These are phyloP conservation scores for Symbiodinium natans DNA, from an alignment of 73 alveolate genomes.

Conservation along the genomic window DNA sequence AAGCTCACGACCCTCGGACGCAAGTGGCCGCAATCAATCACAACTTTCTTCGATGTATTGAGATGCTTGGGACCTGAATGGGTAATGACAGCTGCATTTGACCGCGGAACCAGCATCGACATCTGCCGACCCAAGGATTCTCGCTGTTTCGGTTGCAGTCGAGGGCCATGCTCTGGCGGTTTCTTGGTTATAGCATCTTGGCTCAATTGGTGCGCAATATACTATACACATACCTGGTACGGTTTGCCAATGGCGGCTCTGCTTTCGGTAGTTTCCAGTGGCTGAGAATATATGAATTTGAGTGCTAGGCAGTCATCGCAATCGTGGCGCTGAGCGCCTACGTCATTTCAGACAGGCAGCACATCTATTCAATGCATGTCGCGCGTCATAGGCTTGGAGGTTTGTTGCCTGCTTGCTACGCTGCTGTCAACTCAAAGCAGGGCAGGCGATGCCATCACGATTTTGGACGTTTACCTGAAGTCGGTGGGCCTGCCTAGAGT, in stretches of 20 bases:
- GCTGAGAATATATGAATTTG: not conserved
- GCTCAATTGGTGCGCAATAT: not conserved
- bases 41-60: too few species aligned
- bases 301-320: not conserved
- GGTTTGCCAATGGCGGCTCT: not conserved
- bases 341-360: conserved; percentile 5
- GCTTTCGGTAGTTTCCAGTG: not conserved
- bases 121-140: not conserved
- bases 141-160: not conserved
- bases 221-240: too few species aligned
- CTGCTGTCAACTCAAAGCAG: not conserved
- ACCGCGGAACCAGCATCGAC: not conserved
- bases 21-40: too few species aligned
- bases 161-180: not conserved
- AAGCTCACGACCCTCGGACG: not conserved
- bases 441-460: conserved; percentile 6
- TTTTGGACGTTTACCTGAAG: conserved; percentile 12
- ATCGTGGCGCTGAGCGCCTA: not conserved
- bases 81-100: not conserved
- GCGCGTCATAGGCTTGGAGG: not conserved
- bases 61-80: too few species aligned
- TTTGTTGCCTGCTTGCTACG: not conserved
- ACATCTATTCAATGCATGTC: not conserved
- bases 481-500: not conserved
- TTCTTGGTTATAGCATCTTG: not conserved